These are phyloP conservation scores for Eleusine coracana DNA, from an alignment of 176 grass and related monocot species.

Conservation along the genomic window DNA sequence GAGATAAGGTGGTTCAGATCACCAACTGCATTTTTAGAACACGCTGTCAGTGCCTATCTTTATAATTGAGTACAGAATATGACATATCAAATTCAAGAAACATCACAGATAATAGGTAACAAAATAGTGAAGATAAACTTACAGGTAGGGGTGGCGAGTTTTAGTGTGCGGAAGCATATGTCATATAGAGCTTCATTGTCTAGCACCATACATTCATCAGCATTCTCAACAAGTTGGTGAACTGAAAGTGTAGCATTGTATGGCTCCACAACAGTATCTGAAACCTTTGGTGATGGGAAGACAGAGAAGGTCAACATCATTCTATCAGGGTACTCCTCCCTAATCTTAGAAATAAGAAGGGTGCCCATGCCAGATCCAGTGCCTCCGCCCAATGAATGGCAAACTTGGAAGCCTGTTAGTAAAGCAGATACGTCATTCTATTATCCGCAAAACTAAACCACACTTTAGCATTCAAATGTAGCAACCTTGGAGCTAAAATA, in stretches of 20 bases:
- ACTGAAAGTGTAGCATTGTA: slow-evolving; percentile 95
- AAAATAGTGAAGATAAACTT: slow-evolving; percentile 34
- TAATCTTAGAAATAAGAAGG: slow-evolving; percentile 93
- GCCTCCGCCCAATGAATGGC: slow-evolving; percentile 95
- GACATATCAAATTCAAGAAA: background rate
- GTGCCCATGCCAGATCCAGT: slow-evolving; percentile 97
- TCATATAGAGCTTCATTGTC: slow-evolving; percentile 94
- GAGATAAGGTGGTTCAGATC: slow-evolving; percentile 93
- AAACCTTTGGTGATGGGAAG: slow-evolving; percentile 96
- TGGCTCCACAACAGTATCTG: slow-evolving; percentile 90
- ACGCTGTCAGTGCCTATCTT: background rate
- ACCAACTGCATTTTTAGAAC: slow-evolving; percentile 62
- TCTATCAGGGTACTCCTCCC: slow-evolving; percentile 88
- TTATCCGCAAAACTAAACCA: slow-evolving; percentile 3
- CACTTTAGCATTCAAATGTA: background rate
- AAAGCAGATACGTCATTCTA: slow-evolving; percentile 18
- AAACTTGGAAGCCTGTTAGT: slow-evolving; percentile 88
- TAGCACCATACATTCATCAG: slow-evolving; percentile 95
- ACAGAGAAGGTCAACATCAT: slow-evolving; percentile 99
- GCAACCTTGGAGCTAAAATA: background rate
- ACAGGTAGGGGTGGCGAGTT: slow-evolving; percentile 87
- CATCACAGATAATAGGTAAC: background rate
- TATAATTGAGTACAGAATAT: background rate
- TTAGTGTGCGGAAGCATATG: slow-evolving; percentile 94
- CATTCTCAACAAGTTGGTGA: slow-evolving; percentile 94